Evolutionary conservation across 305 asterid species (phyloP).

Genomic region (Nicotiana rustica): DNA sequence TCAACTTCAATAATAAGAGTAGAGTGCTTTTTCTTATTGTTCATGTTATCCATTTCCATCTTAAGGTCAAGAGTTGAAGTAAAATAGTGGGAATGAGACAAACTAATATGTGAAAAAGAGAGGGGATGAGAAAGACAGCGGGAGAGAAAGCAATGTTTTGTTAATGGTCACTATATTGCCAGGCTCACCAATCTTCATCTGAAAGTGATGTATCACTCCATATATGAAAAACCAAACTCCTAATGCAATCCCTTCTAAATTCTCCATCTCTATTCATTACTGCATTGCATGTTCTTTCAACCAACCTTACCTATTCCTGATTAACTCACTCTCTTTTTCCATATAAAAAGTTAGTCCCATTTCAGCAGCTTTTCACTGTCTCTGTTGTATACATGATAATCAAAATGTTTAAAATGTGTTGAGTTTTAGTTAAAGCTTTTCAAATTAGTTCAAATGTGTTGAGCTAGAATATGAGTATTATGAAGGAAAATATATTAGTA

Average conservation of each 20-base stretch:
- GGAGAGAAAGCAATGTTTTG: constrained; percentile 45
- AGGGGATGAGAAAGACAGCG: not conserved
- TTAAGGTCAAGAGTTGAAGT: not conserved
- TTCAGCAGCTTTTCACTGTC: not conserved
- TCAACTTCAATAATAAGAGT: not conserved
- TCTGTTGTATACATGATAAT: not conserved
- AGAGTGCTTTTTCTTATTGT: not conserved
- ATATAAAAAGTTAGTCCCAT: not conserved
- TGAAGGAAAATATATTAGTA: too few relatives aligned
- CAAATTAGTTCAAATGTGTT: too few relatives aligned
- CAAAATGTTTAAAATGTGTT: not conserved
- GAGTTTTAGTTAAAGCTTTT: not conserved
- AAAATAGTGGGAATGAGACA: constrained; percentile 20
- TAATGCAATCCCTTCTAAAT: not conserved
- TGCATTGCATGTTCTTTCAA: constrained; percentile 41
- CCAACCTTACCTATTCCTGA: constrained; percentile 40
- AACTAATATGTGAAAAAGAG: constrained; percentile 13
- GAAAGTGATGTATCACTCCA: constrained; percentile 61
- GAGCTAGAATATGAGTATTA: too few relatives aligned
- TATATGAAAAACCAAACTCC: constrained; percentile 34
- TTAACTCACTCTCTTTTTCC: not conserved
- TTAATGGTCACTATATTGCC: constrained; percentile 61
- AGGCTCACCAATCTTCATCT: constrained; percentile 47
- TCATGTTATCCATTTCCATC: constrained; percentile 32
- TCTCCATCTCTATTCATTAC: constrained; percentile 35